Evolutionary conservation across 495 filamentous ascomycete genomes (phyloP).

Genomic region (Margaritispora aquatica): DNA sequence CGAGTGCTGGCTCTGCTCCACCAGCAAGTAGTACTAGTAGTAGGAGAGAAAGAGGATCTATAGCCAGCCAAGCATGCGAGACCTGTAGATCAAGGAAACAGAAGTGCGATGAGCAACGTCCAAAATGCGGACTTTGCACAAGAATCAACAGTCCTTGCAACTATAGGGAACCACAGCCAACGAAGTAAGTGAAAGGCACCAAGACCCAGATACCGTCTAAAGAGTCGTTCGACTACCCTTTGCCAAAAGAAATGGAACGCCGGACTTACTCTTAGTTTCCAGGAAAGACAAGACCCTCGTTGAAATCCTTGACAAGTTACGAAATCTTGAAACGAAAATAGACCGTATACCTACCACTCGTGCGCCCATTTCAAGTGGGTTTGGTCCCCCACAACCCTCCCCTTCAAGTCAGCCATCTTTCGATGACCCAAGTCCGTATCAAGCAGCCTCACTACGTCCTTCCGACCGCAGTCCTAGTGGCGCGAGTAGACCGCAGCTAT

Average conservation of each 20-base stretch:
- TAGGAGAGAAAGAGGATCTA: conserved; percentile 41
- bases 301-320: conserved; percentile 51
- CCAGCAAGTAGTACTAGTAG: conserved; percentile 24
- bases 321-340: conserved; percentile 36
- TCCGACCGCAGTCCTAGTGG: conserved; percentile 11
- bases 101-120: conserved; percentile 83
- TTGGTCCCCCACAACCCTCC: conserved; percentile 19
- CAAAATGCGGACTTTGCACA: conserved; percentile 58
- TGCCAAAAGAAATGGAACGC: not conserved
- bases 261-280: conserved; percentile 18
- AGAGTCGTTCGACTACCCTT: not conserved
- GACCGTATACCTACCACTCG: conserved; percentile 20
- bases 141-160: conserved; percentile 19
- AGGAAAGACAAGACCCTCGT: conserved; percentile 58
- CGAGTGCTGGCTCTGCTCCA: conserved; percentile 13
- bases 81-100: conserved; percentile 82
- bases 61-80: conserved; percentile 63
- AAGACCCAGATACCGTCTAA: not conserved
- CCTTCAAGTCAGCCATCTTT: conserved; percentile 23
- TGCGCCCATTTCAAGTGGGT: not conserved
- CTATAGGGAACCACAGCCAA: conserved; percentile 55
- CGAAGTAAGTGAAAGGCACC: conserved; percentile 44
- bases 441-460: conserved; percentile 6
- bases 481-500: conserved; percentile 23
- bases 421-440: conserved; percentile 9